Evolutionary conservation across 345 rosid genomes (phyloP).

Genomic region (Arabis alpina): DNA sequence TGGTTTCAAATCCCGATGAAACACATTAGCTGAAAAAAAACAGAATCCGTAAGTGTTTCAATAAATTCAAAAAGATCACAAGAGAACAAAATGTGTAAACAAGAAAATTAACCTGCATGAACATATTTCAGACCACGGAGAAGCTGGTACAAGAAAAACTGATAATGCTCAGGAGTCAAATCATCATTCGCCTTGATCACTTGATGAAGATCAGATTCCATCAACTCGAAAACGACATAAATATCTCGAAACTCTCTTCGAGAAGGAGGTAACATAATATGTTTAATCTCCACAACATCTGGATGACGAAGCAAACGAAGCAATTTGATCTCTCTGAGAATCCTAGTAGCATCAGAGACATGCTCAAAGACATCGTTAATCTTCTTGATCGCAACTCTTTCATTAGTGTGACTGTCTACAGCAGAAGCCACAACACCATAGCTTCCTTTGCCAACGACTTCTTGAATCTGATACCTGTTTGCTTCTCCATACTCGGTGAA

Average conservation of each 20-base stretch:
- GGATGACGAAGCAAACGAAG: slow-evolving; percentile 95
- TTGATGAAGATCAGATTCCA: slow-evolving; percentile 99
- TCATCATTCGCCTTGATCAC: slow-evolving; percentile 97
- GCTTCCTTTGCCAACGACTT: slow-evolving; percentile 97
- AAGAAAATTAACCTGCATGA: slow-evolving; percentile 68
- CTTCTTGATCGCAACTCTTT: slow-evolving; percentile 92
- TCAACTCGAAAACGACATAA: slow-evolving; percentile 92
- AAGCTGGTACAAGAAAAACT: slow-evolving; percentile 96
- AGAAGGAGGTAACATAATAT: slow-evolving; percentile 98
- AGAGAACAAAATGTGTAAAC: slow-evolving; percentile 1
- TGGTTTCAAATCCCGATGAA: slow-evolving; percentile 97
- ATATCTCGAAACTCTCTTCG: slow-evolving; percentile 91
- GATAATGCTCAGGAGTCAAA: slow-evolving; percentile 95
- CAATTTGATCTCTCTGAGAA: slow-evolving; percentile 92
- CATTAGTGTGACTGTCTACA: slow-evolving; percentile 78
- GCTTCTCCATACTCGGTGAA: slow-evolving; percentile 99
- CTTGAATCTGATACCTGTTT: slow-evolving; percentile 84
- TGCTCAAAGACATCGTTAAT: slow-evolving; percentile 97
- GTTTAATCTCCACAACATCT: slow-evolving; percentile 90
- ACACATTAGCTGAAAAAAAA: slow-evolving; percentile 82
- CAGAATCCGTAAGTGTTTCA: slow-evolving; percentile 21
- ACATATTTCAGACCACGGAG: slow-evolving; percentile 93
- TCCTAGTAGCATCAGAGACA: slow-evolving; percentile 97
- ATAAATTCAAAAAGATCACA: background rate
- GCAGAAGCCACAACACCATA: slow-evolving; percentile 98